These are phyloP conservation scores for Trichoderma hamatum DNA, from an alignment of 2,329 filamentous ascomycete genomes.

Conservation along the genomic window DNA sequence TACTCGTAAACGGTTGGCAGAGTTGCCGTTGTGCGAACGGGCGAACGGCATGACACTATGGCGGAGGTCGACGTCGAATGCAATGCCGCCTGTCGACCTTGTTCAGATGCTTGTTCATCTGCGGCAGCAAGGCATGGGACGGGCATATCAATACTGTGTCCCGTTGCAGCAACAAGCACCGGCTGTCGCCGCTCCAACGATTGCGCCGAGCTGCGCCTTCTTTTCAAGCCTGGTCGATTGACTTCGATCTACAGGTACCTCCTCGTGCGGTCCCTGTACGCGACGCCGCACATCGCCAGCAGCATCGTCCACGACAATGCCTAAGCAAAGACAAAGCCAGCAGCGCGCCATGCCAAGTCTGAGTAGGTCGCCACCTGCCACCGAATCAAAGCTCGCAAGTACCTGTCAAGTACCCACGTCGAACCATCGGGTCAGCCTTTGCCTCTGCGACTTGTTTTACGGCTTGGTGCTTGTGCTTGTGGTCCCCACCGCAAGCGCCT, in stretches of 20 bases:
- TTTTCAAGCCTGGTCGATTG: conserved; percentile 4
- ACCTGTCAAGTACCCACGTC: conserved; percentile 12
- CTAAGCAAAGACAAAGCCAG: neutral
- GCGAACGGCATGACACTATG: neutral
- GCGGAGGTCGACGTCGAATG: neutral
- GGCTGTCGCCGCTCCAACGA: conserved; percentile 20
- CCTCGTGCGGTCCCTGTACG: neutral
- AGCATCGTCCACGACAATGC: neutral
- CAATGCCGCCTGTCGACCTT: neutral
- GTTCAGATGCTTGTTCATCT: conserved; percentile 4
- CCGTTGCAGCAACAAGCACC: conserved; percentile 14
- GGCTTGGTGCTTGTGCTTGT: conserved; percentile 18
- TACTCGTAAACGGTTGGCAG: neutral
- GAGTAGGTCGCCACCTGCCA: neutral
- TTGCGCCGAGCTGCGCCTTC: conserved; percentile 14
- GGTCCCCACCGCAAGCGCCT: conserved; percentile 20
- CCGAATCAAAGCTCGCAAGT: conserved; percentile 2
- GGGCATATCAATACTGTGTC: conserved; percentile 2
- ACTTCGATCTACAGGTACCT: neutral
- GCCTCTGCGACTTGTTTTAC: neutral
- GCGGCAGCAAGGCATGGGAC: neutral
- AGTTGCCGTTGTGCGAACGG: neutral
- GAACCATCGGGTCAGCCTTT: no score
- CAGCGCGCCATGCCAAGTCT: neutral
- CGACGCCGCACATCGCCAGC: neutral